Percentiles rank a stretch among this genome's conserved stretches.
These are phyloP conservation scores for Maudiozyma saulgeensis DNA, from an alignment of 805 yeast genomes.

Conservation along the genomic window DNA sequence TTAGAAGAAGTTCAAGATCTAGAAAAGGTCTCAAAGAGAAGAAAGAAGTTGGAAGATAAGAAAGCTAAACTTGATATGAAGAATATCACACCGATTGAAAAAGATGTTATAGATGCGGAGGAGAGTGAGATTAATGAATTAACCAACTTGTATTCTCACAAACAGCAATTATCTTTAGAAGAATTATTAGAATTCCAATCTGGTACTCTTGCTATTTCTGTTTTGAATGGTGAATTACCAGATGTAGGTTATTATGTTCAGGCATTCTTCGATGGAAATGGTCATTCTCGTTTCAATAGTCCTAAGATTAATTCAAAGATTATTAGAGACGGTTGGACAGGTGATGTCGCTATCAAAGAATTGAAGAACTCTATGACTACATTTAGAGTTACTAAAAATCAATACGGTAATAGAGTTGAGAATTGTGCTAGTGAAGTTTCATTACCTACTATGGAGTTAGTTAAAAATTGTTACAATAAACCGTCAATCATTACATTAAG, in stretches of 20 bases:
- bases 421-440: slow-evolving; percentile 52
- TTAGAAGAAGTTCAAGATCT: slow-evolving; percentile 62
- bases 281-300: slow-evolving; percentile 53
- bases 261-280: slow-evolving; percentile 65
- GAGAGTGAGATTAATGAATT: slow-evolving; percentile 27
- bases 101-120: slow-evolving; percentile 24
- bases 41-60: slow-evolving; percentile 29
- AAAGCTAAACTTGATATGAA: slow-evolving; percentile 29
- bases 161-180: slow-evolving; percentile 45
- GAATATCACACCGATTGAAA: slow-evolving; percentile 21
- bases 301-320: slow-evolving; percentile 35
- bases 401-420: slow-evolving; percentile 44
- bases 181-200: slow-evolving; percentile 50
- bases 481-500: slow-evolving; percentile 49
- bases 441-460: slow-evolving; percentile 55
- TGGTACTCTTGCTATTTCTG: slow-evolving; percentile 67
- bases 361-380: slow-evolving; percentile 61
- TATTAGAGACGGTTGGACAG: slow-evolving; percentile 40
- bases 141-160: slow-evolving; percentile 33
- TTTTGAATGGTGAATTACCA: slow-evolving; percentile 49
- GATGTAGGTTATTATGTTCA: slow-evolving; percentile 59
- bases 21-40: slow-evolving; percentile 34
- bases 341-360: slow-evolving; percentile 71
- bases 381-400: slow-evolving; percentile 52
- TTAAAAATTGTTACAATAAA: slow-evolving; percentile 53